Evolutionary conservation across 805 yeast species (phyloP), one percentile per base, ranked within the genome.

Genomic region (Kodamaea nitidulidarum): DNA sequence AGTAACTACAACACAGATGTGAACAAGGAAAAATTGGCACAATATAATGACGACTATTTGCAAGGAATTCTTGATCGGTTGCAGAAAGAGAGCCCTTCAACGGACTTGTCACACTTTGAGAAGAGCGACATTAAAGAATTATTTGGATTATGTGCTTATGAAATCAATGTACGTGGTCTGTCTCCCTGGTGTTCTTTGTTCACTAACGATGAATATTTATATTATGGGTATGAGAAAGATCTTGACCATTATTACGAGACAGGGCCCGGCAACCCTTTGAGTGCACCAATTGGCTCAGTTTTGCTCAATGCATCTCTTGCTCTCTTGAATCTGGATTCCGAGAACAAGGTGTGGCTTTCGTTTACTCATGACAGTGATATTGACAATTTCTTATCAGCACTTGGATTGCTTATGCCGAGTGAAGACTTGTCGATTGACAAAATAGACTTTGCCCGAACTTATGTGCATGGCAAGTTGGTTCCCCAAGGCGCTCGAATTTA

Each of bases 331-430:
- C 70, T 73, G 32, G 56, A 55, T 15, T 34, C 44, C 39, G 74
- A 75, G 7, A 73, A 71, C 43, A 81, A 74, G 40, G 65, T 84
- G 34, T 81, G 81, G 69, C 67, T 84, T 48, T 82, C 79, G 47
- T 81, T 85, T 65, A 70, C 86, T 11, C 95, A 87, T 53, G 95
- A 87, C 55, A 74, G 82, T 27, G 83, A 81, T 45, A 59, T 85
- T 30, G 66, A 78, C 45, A 65, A 80, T 30, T 79, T 72, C 49
- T 63, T 81, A 49, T 65, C 85, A 20, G 84, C 91, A 2, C 60
- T 84, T 35, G 88, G 87, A 6, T 55, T 84, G 46, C 44, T 71
- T 41, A 63, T 67, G 45, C 66, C 75, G 7, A 63, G 54, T 15
- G 49, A 59, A 3, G 63, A 67, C 29, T 65, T 78, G 29, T 71